Evolutionary conservation across 257 asterid species (phyloP).

Genomic region (Petunia secreta): DNA sequence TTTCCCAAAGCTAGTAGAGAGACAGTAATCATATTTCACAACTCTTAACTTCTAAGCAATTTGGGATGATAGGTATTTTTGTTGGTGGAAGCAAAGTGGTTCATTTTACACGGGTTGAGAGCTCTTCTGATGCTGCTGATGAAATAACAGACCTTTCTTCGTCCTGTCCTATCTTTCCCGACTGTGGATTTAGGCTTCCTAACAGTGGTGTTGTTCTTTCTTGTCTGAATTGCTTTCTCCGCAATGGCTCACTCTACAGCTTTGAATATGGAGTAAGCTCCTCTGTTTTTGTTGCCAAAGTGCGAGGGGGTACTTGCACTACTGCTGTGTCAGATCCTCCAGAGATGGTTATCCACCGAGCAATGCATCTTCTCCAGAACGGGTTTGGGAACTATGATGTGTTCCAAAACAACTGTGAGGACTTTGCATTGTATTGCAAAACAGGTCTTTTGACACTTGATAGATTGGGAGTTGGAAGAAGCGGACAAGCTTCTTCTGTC

Average conservation of each 20-base stretch:
- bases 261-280: slow-evolving; percentile 80
- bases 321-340: slow-evolving; percentile 77
- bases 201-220: slow-evolving; percentile 78
- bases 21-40: background rate
- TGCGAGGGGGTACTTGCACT: slow-evolving; percentile 95
- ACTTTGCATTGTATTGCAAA: slow-evolving; percentile 89
- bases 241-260: slow-evolving; percentile 62
- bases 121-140: slow-evolving; percentile 42
- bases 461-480: slow-evolving; percentile 77
- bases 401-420: slow-evolving; percentile 94
- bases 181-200: slow-evolving; percentile 86
- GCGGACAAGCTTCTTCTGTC: slow-evolving; percentile 90
- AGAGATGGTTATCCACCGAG: slow-evolving; percentile 67
- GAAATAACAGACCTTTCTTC: slow-evolving; percentile 38
- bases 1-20: background rate
- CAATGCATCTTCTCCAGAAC: slow-evolving; percentile 78
- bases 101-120: slow-evolving; percentile 68
- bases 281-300: slow-evolving; percentile 70
- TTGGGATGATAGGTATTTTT: slow-evolving; percentile 60
- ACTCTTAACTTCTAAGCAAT: slow-evolving; percentile 1
- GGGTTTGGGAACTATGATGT: slow-evolving; percentile 87
- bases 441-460: slow-evolving; percentile 86
- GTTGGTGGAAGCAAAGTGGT: slow-evolving; percentile 95
- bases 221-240: slow-evolving; percentile 86
- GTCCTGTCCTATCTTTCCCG: slow-evolving; percentile 70